Conservation (phyloP, 2,329 filamentous ascomycete species). For the Aureobasidium namibiae region DNA sequence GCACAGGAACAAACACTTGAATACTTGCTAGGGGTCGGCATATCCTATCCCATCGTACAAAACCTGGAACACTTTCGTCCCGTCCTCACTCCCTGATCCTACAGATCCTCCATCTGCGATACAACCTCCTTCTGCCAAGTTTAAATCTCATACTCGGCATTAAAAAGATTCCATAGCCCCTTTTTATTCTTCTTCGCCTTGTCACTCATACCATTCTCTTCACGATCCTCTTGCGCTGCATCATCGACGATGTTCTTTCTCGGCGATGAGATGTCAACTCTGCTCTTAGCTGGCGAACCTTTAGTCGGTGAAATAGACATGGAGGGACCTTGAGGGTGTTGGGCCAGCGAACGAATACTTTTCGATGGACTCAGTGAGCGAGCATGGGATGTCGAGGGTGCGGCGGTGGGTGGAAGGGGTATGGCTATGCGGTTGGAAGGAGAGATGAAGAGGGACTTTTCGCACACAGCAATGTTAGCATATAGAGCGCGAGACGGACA, state of each 20-base stretch:
- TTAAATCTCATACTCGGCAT: conserved; percentile 13
- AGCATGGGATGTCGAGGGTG: background rate
- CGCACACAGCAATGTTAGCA: background rate
- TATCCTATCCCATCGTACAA: too few species aligned
- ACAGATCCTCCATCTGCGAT: background rate
- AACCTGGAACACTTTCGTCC: too few species aligned
- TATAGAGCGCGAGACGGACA: background rate
- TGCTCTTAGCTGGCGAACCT: background rate
- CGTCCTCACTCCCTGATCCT: too few species aligned
- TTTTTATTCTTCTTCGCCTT: background rate
- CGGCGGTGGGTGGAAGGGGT: background rate
- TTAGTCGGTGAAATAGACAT: background rate
- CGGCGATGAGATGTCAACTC: background rate
- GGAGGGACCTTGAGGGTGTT: background rate
- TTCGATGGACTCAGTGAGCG: background rate
- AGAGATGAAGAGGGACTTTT: background rate
- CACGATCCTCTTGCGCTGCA: background rate
- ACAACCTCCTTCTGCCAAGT: background rate
- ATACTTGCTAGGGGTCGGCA: too few species aligned
- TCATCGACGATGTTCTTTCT: background rate
- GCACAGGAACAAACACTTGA: too few species aligned
- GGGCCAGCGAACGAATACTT: conserved; percentile 10
- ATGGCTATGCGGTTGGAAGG: background rate
- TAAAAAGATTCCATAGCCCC: conserved; percentile 10
- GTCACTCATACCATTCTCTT: background rate